Percentiles rank a stretch among this genome's conserved stretches.
Evolutionary conservation across 2,329 filamentous ascomycete species (phyloP).

Genomic region (Claviceps purpurea): DNA sequence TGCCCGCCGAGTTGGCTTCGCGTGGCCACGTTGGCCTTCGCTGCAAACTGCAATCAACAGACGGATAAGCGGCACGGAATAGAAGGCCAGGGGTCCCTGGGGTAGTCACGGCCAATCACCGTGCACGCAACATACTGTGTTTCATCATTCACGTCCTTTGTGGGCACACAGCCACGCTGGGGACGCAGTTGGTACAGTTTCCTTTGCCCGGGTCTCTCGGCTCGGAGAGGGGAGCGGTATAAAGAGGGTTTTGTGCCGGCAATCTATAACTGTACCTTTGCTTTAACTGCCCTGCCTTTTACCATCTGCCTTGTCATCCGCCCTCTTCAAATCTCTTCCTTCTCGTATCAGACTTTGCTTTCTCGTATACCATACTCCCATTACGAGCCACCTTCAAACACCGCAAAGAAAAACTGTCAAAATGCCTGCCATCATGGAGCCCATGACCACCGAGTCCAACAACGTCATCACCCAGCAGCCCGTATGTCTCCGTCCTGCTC

Average conservation of each 20-base stretch:
- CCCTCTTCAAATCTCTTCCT: background rate
- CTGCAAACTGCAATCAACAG: background rate
- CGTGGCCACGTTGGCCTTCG: no score
- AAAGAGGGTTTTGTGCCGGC: background rate
- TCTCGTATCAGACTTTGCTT: background rate
- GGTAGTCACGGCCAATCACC: background rate
- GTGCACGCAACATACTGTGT: background rate
- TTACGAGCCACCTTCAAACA: background rate
- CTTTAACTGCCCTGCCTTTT: background rate
- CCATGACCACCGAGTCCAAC: background rate
- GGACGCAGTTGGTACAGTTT: no score
- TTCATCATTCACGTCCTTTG: background rate
- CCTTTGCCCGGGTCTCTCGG: background rate
- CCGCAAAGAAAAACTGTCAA: background rate
- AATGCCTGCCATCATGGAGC: background rate
- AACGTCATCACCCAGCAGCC: slow-evolving; percentile 1
- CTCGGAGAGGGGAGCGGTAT: background rate
- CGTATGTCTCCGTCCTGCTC: background rate
- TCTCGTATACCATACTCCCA: no score
- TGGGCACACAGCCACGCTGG: background rate
- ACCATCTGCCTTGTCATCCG: background rate
- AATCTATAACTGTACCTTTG: background rate
- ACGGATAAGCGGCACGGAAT: background rate
- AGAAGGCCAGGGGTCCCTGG: background rate
- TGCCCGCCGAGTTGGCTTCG: no score